Conservation (phyloP, 2,329 filamentous ascomycete species). For the Botryotinia narcissicola region DNA sequence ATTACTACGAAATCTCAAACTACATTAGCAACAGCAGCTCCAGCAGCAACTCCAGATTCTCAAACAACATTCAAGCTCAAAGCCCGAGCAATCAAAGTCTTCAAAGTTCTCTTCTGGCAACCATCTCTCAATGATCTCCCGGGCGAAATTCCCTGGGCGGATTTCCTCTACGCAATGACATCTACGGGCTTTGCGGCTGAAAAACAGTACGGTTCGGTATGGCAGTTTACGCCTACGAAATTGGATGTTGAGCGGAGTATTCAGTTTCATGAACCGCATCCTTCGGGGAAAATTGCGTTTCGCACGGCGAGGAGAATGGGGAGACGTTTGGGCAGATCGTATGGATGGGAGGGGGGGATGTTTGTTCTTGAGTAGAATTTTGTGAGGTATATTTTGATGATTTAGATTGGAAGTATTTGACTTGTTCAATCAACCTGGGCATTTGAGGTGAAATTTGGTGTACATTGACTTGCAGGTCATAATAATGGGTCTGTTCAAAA, state of each 20-base stretch:
- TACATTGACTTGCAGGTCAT: too few species aligned
- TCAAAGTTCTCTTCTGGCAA: slow-evolving; percentile 44
- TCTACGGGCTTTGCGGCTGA: slow-evolving; percentile 50
- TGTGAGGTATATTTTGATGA: neutral
- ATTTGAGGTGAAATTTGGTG: too few species aligned
- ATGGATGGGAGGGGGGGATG: slow-evolving; percentile 49
- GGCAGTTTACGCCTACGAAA: slow-evolving; percentile 52
- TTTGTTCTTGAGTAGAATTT: slow-evolving; percentile 40
- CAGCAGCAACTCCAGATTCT: slow-evolving; percentile 14
- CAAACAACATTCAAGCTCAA: slow-evolving; percentile 40
- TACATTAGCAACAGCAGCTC: neutral
- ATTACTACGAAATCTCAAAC: slow-evolving; percentile 3
- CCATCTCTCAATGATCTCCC: slow-evolving; percentile 40
- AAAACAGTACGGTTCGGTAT: slow-evolving; percentile 60
- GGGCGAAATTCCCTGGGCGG: slow-evolving; percentile 51
- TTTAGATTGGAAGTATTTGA: neutral
- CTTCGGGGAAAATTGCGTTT: slow-evolving; percentile 51
- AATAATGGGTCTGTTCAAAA: neutral
- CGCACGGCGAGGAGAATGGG: slow-evolving; percentile 47
- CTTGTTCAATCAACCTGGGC: too few species aligned
- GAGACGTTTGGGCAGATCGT: slow-evolving; percentile 48
- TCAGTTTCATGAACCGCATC: slow-evolving; percentile 46
- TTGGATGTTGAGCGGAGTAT: slow-evolving; percentile 48
- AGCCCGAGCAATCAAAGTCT: slow-evolving; percentile 43
- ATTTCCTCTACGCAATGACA: slow-evolving; percentile 53